Percentiles rank a stretch among this genome's conserved stretches.
These are phyloP conservation scores for Chalaropsis ovoidea DNA, from an alignment of 2,329 filamentous ascomycete species.

Conservation along the genomic window DNA sequence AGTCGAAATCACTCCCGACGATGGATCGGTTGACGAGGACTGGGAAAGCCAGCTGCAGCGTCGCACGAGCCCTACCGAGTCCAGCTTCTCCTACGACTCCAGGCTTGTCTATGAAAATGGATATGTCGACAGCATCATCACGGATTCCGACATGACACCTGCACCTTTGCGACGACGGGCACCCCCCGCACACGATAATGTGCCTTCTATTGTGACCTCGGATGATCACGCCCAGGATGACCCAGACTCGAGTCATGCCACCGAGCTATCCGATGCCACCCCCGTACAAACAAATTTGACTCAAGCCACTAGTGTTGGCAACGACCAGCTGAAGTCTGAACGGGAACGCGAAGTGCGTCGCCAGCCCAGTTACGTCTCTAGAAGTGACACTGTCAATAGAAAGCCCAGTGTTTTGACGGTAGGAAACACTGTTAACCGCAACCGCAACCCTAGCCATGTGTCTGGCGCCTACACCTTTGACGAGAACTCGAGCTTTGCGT, in stretches of 20 bases:
- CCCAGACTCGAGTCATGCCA: conserved; percentile 43
- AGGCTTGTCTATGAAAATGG: conserved; percentile 6
- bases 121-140: conserved; percentile 21
- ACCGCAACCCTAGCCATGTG: conserved; percentile 17
- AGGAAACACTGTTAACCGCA: not conserved
- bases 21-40: conserved; percentile 29
- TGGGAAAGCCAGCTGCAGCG: conserved; percentile 26
- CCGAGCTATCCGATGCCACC: conserved; percentile 28
- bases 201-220: conserved; percentile 49
- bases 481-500: conserved; percentile 12
- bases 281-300: conserved; percentile 44
- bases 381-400: conserved; percentile 13
- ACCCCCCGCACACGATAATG: conserved; percentile 48
- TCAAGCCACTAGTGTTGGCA: conserved; percentile 43
- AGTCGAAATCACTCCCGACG: conserved; percentile 26
- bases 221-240: conserved; percentile 40
- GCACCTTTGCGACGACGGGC: conserved; percentile 32
- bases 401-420: conserved; percentile 16
- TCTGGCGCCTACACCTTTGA: conserved; percentile 11
- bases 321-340: conserved; percentile 35
- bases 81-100: conserved; percentile 18
- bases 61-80: conserved; percentile 17
- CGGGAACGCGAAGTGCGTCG: conserved; percentile 14
- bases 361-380: conserved; percentile 19
- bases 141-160: conserved; percentile 27